Evolutionary conservation across 2,329 filamentous ascomycete genomes (phyloP), one percentile per base, ranked within the genome.

Genomic region (Aureobasidium melanogenum): DNA sequence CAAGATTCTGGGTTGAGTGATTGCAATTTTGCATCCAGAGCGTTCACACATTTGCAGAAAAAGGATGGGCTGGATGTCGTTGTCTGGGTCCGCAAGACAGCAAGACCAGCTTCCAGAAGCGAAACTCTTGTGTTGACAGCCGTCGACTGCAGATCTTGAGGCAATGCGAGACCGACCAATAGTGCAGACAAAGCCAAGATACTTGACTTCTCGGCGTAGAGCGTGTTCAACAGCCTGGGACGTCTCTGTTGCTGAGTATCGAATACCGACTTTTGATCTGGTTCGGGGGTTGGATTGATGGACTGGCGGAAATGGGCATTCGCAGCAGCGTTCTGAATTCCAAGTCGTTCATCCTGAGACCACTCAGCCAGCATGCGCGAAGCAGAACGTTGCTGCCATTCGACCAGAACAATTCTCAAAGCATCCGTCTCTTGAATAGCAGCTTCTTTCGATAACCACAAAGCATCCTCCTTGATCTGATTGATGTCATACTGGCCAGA

Each of bases 371-470:
- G 79, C 1, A 97, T 81, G 67, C 91, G 86, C 48, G 81, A 80
- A n/a, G 84, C 80, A n/a, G 91, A 79, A 38, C 91, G 84, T 65
- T 83, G 84, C 75, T 97, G 93, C 80, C 88, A 89, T 79, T 97
- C 94, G 48, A 94, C 76, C 7, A 95, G 78, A 2, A 87, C 87
- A 46, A 96, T 80, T 63, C 94, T 84, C 68, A 99, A 79, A 28
- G 93, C 91, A 14, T 87, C 84, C 46, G 94, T 79, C 72, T 97
- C 86, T 72, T 94, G 91, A 66, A 97, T 84, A 47, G 84, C 81
- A 55, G 86, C 84, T 69, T 87, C 84, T 68, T 88, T 84, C 74
- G 90, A 92, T 64, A 99, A 78, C 91, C 92, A 97, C 66, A 88
- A 72, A 36, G 91, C 84, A 77, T 97, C 92, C 50, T 84, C 83